Evolutionary conservation across 768 basidiomycete species (phyloP), one percentile per base, ranked within the genome.

Genomic region (Hericium erinaceus): DNA sequence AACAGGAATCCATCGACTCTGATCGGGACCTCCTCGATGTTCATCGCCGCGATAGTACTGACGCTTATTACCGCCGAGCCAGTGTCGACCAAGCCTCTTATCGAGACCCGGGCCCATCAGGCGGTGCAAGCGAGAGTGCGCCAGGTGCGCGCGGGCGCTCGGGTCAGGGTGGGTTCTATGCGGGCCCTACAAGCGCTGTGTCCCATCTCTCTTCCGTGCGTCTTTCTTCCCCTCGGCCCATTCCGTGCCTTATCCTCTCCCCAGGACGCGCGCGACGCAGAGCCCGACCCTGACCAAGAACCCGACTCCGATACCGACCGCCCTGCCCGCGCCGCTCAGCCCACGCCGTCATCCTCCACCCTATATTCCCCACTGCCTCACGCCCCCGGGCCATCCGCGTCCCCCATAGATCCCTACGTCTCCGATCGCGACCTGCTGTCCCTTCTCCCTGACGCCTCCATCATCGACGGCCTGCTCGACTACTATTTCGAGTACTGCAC

Each of bases 401-500:
- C 68, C n/a, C 49, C 49, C 18, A 51, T 20, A 18, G 49, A 51
- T 26, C 20, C 49, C 46, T 77, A 74, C 58, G 81, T 80, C 57
- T 84, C 87, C 64, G 89, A 92, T 72, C 77, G 80, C 48, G 89
- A 92, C 68, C 77, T 92, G 9, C 78, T 89, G 60, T 74, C 77
- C 4, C 70, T 79, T 57, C 78, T 92, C 2, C 89, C 89, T 2
- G 72, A 79, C 18, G 69, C 85, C 55, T 79, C 85, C 49, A 73
- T 84, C 54, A 83, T 91, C 64, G 89, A 92, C 65, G 80, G 77
- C 16, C 81, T 92, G 54, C 77, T 92, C 66, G 71, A 72, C 51
- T 85, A 83, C 71, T 92, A 92, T 70, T 91, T 91, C 64, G 86
- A 89, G 63, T 88, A 87, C 66, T 89, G 88, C 77, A 90, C 87